Percentiles rank a stretch among this genome's conserved stretches.
Conservation (phyloP, 192 early-diverging fungal species). For the Radiomyces spectabilis region DNA sequence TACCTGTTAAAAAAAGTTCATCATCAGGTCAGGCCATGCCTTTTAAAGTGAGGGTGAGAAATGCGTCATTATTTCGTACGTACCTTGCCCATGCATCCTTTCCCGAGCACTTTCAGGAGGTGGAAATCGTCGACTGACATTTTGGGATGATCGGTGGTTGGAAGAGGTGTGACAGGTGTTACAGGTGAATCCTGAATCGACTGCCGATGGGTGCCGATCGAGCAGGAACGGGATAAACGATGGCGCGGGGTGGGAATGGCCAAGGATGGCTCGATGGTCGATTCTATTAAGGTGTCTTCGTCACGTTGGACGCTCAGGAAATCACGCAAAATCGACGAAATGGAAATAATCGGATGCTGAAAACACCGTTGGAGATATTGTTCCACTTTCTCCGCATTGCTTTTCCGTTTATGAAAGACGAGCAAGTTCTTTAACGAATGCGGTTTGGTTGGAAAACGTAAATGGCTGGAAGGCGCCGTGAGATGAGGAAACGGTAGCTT, state of each 20-base stretch:
- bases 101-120: conserved; percentile 71
- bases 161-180: too few species aligned
- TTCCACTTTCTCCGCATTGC: conserved; percentile 45
- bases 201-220: background rate
- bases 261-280: background rate
- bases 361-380: conserved; percentile 36
- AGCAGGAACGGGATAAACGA: background rate
- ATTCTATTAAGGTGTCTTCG: conserved; percentile 27
- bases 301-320: conserved; percentile 41
- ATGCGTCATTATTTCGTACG: too few species aligned
- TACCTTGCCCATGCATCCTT: conserved; percentile 79
- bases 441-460: conserved; percentile 9
- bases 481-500: conserved; percentile 21
- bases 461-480: conserved; percentile 6
- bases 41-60: too few species aligned
- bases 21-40: too few species aligned
- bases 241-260: background rate
- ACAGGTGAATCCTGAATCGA: too few species aligned
- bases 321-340: conserved; percentile 33
- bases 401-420: conserved; percentile 19
- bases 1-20: conserved; percentile 18
- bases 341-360: conserved; percentile 26
- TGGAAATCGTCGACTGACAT: conserved; percentile 43
- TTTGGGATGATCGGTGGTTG: background rate
- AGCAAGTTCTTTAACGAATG: conserved; percentile 10